Conservation (phyloP, 2,329 filamentous ascomycete species). For the Pyrenochaeta sp. region DNA sequence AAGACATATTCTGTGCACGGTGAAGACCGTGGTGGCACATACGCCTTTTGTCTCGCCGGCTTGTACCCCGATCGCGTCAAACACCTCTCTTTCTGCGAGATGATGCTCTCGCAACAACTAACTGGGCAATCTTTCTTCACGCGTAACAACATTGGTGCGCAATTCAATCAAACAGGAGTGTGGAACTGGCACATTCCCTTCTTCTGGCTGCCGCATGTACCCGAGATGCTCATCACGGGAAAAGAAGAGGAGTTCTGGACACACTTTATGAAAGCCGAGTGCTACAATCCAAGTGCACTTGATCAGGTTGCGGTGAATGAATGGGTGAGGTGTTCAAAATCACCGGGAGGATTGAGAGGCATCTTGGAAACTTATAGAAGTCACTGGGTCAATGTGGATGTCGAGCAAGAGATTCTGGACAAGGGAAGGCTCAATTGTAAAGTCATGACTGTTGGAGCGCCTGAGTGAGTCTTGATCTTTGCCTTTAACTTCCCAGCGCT, state of each 20-base stretch:
- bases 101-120: slow-evolving; percentile 25
- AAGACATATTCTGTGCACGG: slow-evolving; percentile 79
- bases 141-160: slow-evolving; percentile 27
- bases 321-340: slow-evolving; percentile 28
- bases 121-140: slow-evolving; percentile 31
- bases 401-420: slow-evolving; percentile 27
- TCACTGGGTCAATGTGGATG: slow-evolving; percentile 30
- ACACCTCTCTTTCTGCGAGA: slow-evolving; percentile 29
- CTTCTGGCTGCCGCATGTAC: slow-evolving; percentile 49
- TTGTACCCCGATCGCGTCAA: slow-evolving; percentile 24
- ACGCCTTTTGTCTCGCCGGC: slow-evolving; percentile 28
- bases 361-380: slow-evolving; percentile 30
- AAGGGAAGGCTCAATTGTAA: slow-evolving; percentile 24
- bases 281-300: slow-evolving; percentile 49
- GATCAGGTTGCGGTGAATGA: slow-evolving; percentile 34
- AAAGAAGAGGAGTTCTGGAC: slow-evolving; percentile 52
- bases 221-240: slow-evolving; percentile 51
- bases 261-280: slow-evolving; percentile 52
- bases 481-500: not conserved
- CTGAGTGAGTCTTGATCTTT: slow-evolving; percentile 16
- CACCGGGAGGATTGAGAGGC: slow-evolving; percentile 24
- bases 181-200: slow-evolving; percentile 37
- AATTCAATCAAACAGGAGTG: slow-evolving; percentile 27
- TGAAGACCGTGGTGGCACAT: slow-evolving; percentile 44
- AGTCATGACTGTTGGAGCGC: slow-evolving; percentile 31